phyloP scores from a whole-genome alignment of 257 asterid genomes.

The Avicennia marina region DNA sequence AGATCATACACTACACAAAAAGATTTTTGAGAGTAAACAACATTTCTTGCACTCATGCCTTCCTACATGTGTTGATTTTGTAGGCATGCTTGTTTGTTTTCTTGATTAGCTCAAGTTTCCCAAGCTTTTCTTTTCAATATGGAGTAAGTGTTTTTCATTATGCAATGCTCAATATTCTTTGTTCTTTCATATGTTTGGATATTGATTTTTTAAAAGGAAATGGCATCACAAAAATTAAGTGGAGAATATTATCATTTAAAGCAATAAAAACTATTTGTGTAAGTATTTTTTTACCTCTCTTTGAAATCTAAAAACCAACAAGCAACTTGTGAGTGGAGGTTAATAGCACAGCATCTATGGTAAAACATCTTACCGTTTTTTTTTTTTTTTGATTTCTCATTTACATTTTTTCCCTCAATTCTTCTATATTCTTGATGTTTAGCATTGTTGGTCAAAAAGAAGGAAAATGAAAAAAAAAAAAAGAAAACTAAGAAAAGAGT shows the following conservation, averaged over 20 bases:
- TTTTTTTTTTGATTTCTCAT: no score
- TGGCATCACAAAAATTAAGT: no score
- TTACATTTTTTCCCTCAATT: not conserved
- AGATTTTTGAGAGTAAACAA: not conserved
- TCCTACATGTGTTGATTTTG: not conserved
- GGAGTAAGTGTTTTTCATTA: not conserved
- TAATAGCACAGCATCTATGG: no score
- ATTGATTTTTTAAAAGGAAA: not conserved
- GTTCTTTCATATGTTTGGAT: not conserved
- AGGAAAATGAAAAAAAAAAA: not conserved
- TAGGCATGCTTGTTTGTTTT: not conserved
- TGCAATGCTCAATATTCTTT: not conserved
- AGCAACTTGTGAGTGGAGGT: no score
- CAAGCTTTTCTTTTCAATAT: slow-evolving; percentile 2
- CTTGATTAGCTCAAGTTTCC: slow-evolving; percentile 5
- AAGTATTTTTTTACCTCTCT: no score
- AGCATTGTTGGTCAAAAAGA: slow-evolving; percentile 13
- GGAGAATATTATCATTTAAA: no score
- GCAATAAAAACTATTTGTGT: no score
- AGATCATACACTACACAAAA: slow-evolving; percentile 11
- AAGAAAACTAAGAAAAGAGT: no score
- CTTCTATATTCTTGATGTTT: not conserved
- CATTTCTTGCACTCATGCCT: slow-evolving; percentile 17
- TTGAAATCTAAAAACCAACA: no score
- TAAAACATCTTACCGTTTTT: no score